These are phyloP conservation scores for Mentha longifolia DNA, from an alignment of 257 asterid species.

Conservation along the genomic window DNA sequence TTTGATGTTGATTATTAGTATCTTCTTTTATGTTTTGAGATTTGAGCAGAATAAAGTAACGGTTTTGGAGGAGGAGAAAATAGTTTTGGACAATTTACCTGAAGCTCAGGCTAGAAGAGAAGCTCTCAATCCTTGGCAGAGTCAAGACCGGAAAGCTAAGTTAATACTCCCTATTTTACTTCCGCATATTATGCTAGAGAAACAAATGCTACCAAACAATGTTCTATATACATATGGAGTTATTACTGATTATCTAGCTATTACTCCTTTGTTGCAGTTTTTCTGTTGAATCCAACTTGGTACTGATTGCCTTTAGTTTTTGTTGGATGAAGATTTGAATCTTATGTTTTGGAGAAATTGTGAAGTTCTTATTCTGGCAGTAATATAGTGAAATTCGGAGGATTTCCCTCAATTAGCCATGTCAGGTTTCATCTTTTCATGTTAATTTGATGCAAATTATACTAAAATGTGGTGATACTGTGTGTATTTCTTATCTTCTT, in stretches of 20 bases:
- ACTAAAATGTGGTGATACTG: no score
- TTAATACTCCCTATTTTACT: no score
- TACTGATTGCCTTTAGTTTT: background rate
- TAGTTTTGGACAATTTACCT: constrained; percentile 75
- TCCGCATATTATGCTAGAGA: no score
- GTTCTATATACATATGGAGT: no score
- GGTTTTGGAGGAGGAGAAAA: constrained; percentile 82
- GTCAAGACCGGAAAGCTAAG: constrained; percentile 49
- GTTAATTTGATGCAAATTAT: no score
- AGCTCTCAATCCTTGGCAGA: constrained; percentile 91
- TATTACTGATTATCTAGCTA: no score
- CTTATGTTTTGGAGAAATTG: background rate
- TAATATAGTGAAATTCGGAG: background rate
- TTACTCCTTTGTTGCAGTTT: constrained; percentile 30
- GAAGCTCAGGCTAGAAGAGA: constrained; percentile 93
- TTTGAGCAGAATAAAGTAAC: constrained; percentile 82
- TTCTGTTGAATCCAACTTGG: constrained; percentile 5
- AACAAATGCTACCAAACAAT: no score
- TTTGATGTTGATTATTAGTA: constrained; percentile 14
- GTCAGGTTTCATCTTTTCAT: background rate
- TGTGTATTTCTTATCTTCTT: background rate
- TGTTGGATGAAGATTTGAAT: constrained; percentile 1
- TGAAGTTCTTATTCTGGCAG: background rate
- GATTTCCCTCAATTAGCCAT: background rate
- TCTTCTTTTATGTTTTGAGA: constrained; percentile 20